Evolutionary conservation across 192 early-diverging fungal genomes (phyloP), one percentile per base, ranked within the genome.

Genomic region (Coemansia sp.): DNA sequence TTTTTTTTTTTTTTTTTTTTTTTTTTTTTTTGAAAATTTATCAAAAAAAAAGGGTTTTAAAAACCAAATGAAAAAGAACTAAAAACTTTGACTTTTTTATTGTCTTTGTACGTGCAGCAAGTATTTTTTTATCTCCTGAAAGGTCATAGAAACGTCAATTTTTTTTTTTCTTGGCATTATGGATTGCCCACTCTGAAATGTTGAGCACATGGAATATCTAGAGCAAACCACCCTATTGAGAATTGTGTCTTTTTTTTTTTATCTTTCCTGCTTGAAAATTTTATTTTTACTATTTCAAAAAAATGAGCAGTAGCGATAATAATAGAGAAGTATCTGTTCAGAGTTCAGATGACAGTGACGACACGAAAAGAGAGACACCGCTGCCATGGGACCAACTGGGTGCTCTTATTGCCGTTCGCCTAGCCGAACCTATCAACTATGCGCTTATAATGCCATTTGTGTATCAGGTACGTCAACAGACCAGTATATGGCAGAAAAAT

Each of bases 351-450:
- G 21, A 6, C 58, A 20, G 42, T 20, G 56, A 30, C 14, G 24
- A 22, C 7, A 3, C 42, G 11, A 2, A 36, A 39, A 23, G 59
- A 61, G 72, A 72, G 29, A 83, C 75, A 8, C 72, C 80, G 19
- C 36, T 83, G 39, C 75, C 75, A 0, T 74, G 74, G 72, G 25
- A 39, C 42, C 68, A 78, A 64, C 60, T 83, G 8, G n/a, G 36
- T 3, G 30, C 63, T 0, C 64, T 78, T 2, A 10, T 78, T 25
- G 72, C 72, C 0, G 61, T 78, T 0, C 55, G 72, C 2, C 51
- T 87, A n/a, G 80, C 83, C 36, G 91, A 93, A 68, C 90, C 91
- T 20, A 72, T 91, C 59, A 88, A 88, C 56, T 87, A 86, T 27
- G 84, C 87, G 19, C 85, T 93, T 46, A 64, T 91, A 51, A 86